phyloP scores from a whole-genome alignment of 2,329 filamentous ascomycete species.

The Beauveria scarabaeidicola region DNA sequence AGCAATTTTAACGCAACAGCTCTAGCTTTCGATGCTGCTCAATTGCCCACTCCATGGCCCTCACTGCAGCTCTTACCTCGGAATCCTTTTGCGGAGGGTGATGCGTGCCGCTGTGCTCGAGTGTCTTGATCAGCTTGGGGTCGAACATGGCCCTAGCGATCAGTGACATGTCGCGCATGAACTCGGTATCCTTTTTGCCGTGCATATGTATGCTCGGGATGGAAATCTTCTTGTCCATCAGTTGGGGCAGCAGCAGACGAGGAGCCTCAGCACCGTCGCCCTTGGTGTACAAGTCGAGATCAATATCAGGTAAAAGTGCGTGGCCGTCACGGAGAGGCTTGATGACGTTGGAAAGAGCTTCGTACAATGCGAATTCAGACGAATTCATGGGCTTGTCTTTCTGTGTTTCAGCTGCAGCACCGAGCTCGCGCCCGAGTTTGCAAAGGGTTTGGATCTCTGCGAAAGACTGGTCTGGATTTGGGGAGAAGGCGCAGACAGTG shows the following conservation, averaged over 20 bases:
- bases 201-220: not conserved
- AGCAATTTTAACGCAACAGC: not conserved
- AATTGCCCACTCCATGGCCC: not conserved
- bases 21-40: not conserved
- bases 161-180: not conserved
- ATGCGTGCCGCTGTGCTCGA: not conserved
- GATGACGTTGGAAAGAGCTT: not conserved
- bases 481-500: not conserved
- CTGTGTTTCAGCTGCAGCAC: not conserved
- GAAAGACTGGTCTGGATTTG: not conserved
- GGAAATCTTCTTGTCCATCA: not conserved
- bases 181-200: not conserved
- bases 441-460: not conserved
- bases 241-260: not conserved
- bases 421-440: not conserved
- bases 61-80: not conserved
- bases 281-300: not conserved
- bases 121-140: not conserved
- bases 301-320: not conserved
- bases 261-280: not conserved
- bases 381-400: not conserved
- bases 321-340: not conserved
- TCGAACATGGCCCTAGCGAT: not conserved
- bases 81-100: not conserved
- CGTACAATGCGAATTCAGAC: not conserved